Base-by-base conservation (phyloP, 2,329 filamentous ascomycete species). In the Fusarium veterinarium region DNA sequence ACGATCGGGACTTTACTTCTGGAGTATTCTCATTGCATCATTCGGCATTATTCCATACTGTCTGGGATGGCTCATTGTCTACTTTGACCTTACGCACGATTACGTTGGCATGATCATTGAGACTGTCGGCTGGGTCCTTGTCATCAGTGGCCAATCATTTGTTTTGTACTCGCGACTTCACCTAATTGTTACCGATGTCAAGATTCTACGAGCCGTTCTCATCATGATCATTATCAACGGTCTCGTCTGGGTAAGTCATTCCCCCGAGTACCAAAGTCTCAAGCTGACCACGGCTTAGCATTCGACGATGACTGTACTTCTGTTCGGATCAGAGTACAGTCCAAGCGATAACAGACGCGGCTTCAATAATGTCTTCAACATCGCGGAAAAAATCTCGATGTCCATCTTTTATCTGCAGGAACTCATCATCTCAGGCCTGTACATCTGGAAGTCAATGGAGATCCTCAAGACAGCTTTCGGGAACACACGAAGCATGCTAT, bases 221-320 rank as follows among this genome's bases (percentile, higher is more conserved):
- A 28, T 51, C 1, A 64, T 72, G 35, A 69, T 72, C 6, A 41
- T 72, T 7, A 28, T 56, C 20, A 69, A 72, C 3, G 69, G 46
- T 25, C 72, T 90, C 35, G 64, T 89, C 7, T 80, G 90, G 25
- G 69, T 68, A 23, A 20, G 69, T 17, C 7, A 13, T 19, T 3
- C 11, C 2, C 0, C 9, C 17, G 1, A 10, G 0, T 0, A 4
- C 1, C 9, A 7, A 12, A 16, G 1, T 31, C 3, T 2, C 30
- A 6, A n/a, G 16, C 52, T 71, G 4, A 71, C 14, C 16, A 3
- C 1, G 2, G 11, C 8, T 2, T 11, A 71, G 69, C 87, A 91
- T 71, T 79, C 87, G 0, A 86, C 86, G 1, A 89, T 87, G 16
- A 87, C 85, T 0, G 82, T 91, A 3, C 19, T 69, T 0, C 45